phyloP scores from a whole-genome alignment of 805 yeast species.

The Lipomyces sp. region DNA sequence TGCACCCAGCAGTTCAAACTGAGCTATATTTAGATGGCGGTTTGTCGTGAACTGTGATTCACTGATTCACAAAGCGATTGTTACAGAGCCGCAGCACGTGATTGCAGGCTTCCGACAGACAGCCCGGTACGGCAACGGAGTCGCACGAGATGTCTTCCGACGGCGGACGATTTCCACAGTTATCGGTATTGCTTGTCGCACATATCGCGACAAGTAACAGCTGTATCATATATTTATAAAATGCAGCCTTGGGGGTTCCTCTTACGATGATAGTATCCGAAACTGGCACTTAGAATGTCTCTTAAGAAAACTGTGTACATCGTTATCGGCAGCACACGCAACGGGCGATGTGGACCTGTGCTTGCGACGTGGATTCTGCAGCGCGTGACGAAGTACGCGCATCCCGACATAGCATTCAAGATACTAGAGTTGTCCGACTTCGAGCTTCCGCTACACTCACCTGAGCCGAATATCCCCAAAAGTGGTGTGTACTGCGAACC shows the following conservation, averaged over 20 bases:
- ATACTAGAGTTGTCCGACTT: constrained; percentile 14
- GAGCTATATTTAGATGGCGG: no score
- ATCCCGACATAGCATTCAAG: constrained; percentile 7
- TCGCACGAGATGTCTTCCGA: no score
- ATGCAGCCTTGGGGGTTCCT: not conserved
- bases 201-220: no score
- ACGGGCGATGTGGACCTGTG: constrained; percentile 1
- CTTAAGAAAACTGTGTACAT: constrained; percentile 8
- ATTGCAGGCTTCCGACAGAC: no score
- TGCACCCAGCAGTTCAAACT: no score
- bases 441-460: constrained; percentile 11
- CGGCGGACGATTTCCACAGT: no score
- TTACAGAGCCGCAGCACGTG: no score
- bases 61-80: no score
- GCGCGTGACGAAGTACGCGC: not conserved
- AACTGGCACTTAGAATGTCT: not conserved
- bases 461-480: constrained; percentile 14
- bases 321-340: constrained; percentile 16
- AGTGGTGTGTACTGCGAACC: constrained; percentile 18
- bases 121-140: no score
- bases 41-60: no score
- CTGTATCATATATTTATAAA: no score
- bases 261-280: not conserved
- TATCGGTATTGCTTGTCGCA: no score
- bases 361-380: constrained; percentile 9